Base-by-base conservation (phyloP, 2,329 filamentous ascomycete genomes). In the Talaromyces albobiverticillius region DNA sequence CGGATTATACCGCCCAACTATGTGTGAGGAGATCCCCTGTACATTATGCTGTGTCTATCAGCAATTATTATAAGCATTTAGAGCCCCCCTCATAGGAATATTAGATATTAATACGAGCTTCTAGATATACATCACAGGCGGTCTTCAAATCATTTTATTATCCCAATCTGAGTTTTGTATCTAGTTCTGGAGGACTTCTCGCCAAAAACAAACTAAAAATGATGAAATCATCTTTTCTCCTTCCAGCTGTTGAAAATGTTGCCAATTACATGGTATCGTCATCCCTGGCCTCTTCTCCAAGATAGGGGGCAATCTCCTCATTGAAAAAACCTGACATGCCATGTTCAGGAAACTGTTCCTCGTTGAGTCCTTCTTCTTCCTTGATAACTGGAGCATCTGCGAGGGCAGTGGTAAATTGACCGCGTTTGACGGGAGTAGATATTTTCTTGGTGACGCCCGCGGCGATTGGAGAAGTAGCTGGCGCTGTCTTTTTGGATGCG, bases 371-470 rank as follows among this genome's bases (percentile, higher is more conserved):
- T 42, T 42, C 40, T 11, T 45, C 42, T 45, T 14, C 3, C 25
- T 45, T 45, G 3, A 40, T 11, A 40, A 13, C 6, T 40, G 16
- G 36, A 4, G 20, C 36, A 4, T 20, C 26, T 10, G 5, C 36
- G 18, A 16, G 6, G 36, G n/a, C 36, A 18, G 16, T 22, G n/a
- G 36, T 40, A 9, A 40, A 18, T 43, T 46, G 7, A 16, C 23
- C n/a, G n/a, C n/a, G 20, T 38, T 52, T 29, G 18, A 18, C 18
- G 26, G 34, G 32, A 18, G 10, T n/a, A 36, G 50, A 26, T 4
- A 41, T 41, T 13, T 40, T 52, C 50, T 52, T 52, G 22, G 23
- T 29, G 25, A 52, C 41, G 23, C 50, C 50, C 2, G 31, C 22
- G 13, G 50, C 10, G 38, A 40, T 25, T 10, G 31, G 50, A 23